phyloP scores from a whole-genome alignment of 805 yeast species.

The Jamesozyma piceae region DNA sequence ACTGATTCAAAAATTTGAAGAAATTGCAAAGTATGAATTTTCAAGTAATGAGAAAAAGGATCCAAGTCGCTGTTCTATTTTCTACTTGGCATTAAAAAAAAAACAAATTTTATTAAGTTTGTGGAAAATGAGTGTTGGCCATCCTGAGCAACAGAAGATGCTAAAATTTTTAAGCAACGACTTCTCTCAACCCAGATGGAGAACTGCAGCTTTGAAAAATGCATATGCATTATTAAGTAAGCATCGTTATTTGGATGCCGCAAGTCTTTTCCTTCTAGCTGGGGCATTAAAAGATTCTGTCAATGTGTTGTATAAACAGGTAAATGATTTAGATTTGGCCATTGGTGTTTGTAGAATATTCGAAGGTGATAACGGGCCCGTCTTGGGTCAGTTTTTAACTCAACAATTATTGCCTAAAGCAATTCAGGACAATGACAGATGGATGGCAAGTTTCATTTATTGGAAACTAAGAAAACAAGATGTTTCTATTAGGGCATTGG shows the following conservation, averaged over 20 bases:
- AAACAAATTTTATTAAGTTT: conserved; percentile 68
- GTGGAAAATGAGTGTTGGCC: conserved; percentile 71
- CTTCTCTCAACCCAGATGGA: conserved; percentile 69
- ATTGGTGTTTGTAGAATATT: conserved; percentile 72
- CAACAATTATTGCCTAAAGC: conserved; percentile 48
- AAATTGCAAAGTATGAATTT: conserved; percentile 65
- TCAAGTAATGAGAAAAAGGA: conserved; percentile 45
- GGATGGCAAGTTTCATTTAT: conserved; percentile 75
- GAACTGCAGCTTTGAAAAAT: conserved; percentile 80
- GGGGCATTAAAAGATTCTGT: conserved; percentile 69
- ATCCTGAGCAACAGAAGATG: conserved; percentile 78
- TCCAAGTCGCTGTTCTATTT: conserved; percentile 66
- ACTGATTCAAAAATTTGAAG: conserved; percentile 49
- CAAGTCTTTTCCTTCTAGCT: conserved; percentile 76
- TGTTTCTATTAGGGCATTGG: conserved; percentile 53
- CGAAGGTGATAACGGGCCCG: conserved; percentile 52
- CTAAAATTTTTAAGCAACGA: conserved; percentile 67
- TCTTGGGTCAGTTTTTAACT: conserved; percentile 40
- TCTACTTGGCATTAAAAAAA: conserved; percentile 68
- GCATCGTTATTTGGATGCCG: conserved; percentile 81
- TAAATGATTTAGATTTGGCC: conserved; percentile 65
- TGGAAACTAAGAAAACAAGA: conserved; percentile 50
- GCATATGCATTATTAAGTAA: conserved; percentile 86
- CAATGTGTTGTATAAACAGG: conserved; percentile 57
- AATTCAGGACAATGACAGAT: conserved; percentile 55